Evolutionary conservation across 495 filamentous ascomycete genomes (phyloP), one percentile per base, ranked within the genome.

Genomic region (Aeminium ludgeri): DNA sequence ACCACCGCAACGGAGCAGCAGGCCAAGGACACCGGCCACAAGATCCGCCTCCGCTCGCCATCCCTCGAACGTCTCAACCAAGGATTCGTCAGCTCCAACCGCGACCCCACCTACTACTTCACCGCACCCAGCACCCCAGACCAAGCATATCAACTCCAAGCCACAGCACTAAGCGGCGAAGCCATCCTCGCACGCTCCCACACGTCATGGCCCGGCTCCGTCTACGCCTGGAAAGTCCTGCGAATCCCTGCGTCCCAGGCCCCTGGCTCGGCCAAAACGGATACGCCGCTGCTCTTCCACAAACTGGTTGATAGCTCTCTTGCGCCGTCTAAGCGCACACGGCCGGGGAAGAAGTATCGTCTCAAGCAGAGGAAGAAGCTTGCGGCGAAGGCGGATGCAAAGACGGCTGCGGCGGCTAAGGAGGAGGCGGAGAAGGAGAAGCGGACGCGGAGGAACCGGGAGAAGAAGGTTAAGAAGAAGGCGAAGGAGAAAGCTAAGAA

Each of bases 191-290:
- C 30, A 11, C 38, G 30, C 20, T 47, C 38, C 31, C 11, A 30
- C 2, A 30, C 2, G 8, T 30, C 44, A 15, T 47, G 38, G 33
- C 44, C 34, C 2, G 44, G 44, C 20, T 20, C 12, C 13, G 23
- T 20, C 13, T 47, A 47, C 30, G 7, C 30, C 7, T 42, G 44
- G 44, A 47, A 47, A 31, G 38, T 42, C n/a, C 32, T 41, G 11
- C 38, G 41, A 18, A n/a, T 47, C 2, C 32, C 44, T 3, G 7
- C 31, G 4, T 28, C 36, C 23, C 23, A 25, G 8, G 8, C 12
- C 12, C 31, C 16, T 11, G n/a, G 3, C 4, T 33, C 31, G 6
- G 6, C 11, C 12, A 33, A 33, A 6, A 5, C 31, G 3, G 23
- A 25, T 3, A 25, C 23, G 3, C 23, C 23, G 23, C 23, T 25